These are phyloP conservation scores for Diaporthe vexans DNA, from an alignment of 2,329 filamentous ascomycete species.

Conservation along the genomic window DNA sequence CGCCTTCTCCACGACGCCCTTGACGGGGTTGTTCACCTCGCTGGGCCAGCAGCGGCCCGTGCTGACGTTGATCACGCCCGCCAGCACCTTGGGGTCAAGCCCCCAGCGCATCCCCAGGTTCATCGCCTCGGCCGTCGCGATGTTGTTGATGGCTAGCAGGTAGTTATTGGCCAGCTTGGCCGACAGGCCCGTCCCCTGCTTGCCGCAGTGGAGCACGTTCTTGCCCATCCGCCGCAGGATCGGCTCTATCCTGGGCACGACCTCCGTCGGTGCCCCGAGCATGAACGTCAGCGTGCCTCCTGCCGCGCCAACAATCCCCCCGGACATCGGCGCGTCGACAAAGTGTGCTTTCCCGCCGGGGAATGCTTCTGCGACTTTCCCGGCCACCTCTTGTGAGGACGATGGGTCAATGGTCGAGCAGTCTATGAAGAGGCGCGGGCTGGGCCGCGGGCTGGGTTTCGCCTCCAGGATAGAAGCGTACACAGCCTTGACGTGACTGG, in stretches of 20 bases:
- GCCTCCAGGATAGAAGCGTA: slow-evolving; percentile 81
- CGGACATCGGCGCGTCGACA: slow-evolving; percentile 96
- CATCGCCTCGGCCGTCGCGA: slow-evolving; percentile 76
- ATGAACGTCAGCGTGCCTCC: slow-evolving; percentile 95
- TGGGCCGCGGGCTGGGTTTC: slow-evolving; percentile 60
- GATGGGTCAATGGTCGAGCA: slow-evolving; percentile 96
- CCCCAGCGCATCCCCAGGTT: slow-evolving; percentile 74
- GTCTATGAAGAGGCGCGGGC: slow-evolving; percentile 88
- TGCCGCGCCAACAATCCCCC: slow-evolving; percentile 90
- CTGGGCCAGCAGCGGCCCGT: slow-evolving; percentile 97
- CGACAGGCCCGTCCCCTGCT: slow-evolving; percentile 86
- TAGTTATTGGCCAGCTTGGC: slow-evolving; percentile 99
- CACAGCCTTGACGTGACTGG: slow-evolving; percentile 86
- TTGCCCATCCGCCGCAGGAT: slow-evolving; percentile 87
- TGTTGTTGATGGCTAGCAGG: slow-evolving; percentile 93
- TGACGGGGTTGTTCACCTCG: slow-evolving; percentile 95
- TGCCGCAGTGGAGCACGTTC: slow-evolving; percentile 87
- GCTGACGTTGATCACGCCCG: slow-evolving; percentile 90
- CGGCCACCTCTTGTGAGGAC: slow-evolving; percentile 83
- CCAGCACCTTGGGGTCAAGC: slow-evolving; percentile 75
- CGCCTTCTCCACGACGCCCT: slow-evolving; percentile 82
- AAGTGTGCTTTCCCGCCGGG: slow-evolving; percentile 80
- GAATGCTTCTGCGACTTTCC: slow-evolving; percentile 67
- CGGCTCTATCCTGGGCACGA: slow-evolving; percentile 75
- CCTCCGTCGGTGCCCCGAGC: slow-evolving; percentile 78